These are phyloP conservation scores for Fraxinus albicans DNA, from an alignment of 305 asterid species.

Conservation along the genomic window DNA sequence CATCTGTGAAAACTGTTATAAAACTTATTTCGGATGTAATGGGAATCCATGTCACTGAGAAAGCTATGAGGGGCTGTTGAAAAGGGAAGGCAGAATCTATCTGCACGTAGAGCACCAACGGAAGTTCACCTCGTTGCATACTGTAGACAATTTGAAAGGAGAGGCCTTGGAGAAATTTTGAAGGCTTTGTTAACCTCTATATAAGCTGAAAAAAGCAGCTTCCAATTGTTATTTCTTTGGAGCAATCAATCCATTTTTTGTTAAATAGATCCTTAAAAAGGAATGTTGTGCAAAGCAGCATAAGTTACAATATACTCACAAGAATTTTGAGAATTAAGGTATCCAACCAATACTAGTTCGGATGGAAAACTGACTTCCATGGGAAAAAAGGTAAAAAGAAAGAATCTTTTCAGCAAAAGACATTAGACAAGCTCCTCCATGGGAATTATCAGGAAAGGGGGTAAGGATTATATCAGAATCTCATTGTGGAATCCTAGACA, in stretches of 20 bases:
- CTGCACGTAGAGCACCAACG: neutral
- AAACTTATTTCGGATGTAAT: neutral
- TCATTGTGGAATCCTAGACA: conserved; percentile 3
- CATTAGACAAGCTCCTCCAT: neutral
- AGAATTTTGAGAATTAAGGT: neutral
- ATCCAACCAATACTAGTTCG: neutral
- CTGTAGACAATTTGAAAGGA: neutral
- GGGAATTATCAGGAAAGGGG: neutral
- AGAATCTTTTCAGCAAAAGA: neutral
- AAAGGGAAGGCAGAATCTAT: neutral
- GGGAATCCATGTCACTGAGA: neutral
- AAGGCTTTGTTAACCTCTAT: neutral
- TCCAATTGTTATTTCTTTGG: neutral
- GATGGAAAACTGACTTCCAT: neutral
- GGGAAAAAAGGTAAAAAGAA: neutral
- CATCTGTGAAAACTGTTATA: neutral
- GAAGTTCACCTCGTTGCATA: neutral
- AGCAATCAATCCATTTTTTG: neutral
- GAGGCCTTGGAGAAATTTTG: neutral
- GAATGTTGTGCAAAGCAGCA: neutral
- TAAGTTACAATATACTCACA: neutral
- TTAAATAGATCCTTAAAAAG: neutral
- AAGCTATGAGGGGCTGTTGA: neutral
- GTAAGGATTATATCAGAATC: neutral
- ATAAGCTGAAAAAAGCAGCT: neutral